These are phyloP conservation scores for Carex littledalei DNA, from an alignment of 176 grass and related monocot species.

Conservation along the genomic window DNA sequence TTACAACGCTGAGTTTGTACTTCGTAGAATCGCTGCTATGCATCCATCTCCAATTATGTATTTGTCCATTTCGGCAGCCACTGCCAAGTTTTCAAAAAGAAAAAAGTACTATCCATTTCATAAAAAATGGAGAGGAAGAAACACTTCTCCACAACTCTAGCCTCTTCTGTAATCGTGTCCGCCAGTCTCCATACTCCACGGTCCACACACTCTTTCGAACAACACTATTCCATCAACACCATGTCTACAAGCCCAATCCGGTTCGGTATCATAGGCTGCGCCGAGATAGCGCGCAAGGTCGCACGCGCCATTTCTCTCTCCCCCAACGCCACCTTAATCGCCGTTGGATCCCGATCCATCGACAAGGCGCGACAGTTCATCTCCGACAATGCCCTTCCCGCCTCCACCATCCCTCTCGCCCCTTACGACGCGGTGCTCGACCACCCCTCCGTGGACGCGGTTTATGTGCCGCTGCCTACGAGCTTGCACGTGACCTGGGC, in stretches of 20 bases:
- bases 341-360: slow-evolving; percentile 50
- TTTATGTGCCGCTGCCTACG: slow-evolving; percentile 73
- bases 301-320: slow-evolving; percentile 53
- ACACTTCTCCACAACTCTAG: background rate
- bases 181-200: background rate
- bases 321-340: slow-evolving; percentile 31
- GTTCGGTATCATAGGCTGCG: slow-evolving; percentile 79
- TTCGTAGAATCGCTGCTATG: too few relatives aligned
- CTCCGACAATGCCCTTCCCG: slow-evolving; percentile 37
- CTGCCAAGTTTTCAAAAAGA: too few relatives aligned
- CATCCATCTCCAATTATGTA: too few relatives aligned
- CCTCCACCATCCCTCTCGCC: slow-evolving; percentile 30
- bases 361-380: slow-evolving; percentile 65
- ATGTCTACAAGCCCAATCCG: slow-evolving; percentile 32
- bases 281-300: slow-evolving; percentile 69
- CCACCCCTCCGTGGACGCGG: slow-evolving; percentile 56
- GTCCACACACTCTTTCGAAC: background rate
- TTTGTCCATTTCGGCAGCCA: too few relatives aligned
- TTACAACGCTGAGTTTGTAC: too few relatives aligned
- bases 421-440: slow-evolving; percentile 73
- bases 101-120: too few relatives aligned
- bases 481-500: slow-evolving; percentile 75
- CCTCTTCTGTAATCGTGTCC: background rate
- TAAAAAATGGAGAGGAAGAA: background rate
- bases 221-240: slow-evolving; percentile 3